Evolutionary conservation across 257 asterid genomes (phyloP).

Genomic region (Penstemon davidsonii): DNA sequence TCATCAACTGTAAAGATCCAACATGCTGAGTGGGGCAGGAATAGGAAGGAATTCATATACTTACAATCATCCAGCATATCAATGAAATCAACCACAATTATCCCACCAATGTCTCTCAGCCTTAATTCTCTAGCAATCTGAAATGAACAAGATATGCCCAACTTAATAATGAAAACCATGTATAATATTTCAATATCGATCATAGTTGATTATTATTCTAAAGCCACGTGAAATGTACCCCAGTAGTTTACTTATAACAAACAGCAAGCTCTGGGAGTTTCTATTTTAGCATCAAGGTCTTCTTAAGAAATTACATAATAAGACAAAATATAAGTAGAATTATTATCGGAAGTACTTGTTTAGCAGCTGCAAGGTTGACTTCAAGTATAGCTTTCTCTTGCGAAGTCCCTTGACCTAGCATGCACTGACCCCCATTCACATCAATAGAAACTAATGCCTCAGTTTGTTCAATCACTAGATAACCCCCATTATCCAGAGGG

Average conservation of each 20-base stretch:
- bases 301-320: conserved; percentile 4
- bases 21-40: conserved; percentile 20
- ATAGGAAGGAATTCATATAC: conserved; percentile 31
- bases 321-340: conserved; percentile 20
- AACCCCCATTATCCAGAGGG: conserved; percentile 89
- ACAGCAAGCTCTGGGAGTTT: conserved; percentile 13
- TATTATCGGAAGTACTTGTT: conserved; percentile 58
- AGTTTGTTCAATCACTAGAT: conserved; percentile 96
- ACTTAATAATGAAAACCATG: conserved; percentile 23
- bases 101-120: conserved; percentile 98
- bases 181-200: conserved; percentile 8
- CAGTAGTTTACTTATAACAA: conserved; percentile 16
- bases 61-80: conserved; percentile 97
- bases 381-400: conserved; percentile 90
- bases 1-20: conserved; percentile 3
- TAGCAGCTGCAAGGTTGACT: conserved; percentile 94
- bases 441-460: conserved; percentile 96
- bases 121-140: conserved; percentile 97
- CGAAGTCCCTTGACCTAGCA: conserved; percentile 95
- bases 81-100: conserved; percentile 95
- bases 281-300: conserved; percentile 22
- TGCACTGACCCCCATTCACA: conserved; percentile 95
- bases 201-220: conserved; percentile 4
- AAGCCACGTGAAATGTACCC: conserved; percentile 12
- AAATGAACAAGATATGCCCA: conserved; percentile 30